Evolutionary conservation across 768 basidiomycete species (phyloP).

Genomic region (Russula earlei): DNA sequence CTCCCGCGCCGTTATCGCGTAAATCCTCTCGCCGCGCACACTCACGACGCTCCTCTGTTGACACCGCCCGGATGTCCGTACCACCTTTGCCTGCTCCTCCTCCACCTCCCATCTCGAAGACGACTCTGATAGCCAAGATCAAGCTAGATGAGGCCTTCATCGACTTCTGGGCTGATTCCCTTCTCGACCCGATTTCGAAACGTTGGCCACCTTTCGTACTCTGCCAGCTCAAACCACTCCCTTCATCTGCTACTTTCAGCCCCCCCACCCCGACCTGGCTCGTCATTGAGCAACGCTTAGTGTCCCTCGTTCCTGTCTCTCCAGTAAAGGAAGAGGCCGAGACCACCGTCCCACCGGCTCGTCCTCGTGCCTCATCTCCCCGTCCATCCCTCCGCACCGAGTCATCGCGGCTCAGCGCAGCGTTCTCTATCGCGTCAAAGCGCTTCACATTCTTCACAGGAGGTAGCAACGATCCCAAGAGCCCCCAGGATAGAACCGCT

Average conservation of each 20-base stretch:
- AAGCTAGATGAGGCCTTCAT: conserved; percentile 73
- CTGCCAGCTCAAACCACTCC: conserved; percentile 48
- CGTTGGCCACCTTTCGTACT: conserved; percentile 63
- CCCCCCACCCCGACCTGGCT: conserved; percentile 49
- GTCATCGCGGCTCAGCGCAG: conserved; percentile 28
- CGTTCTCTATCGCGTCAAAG: conserved; percentile 39
- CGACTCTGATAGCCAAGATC: conserved; percentile 38
- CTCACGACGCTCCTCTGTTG: conserved; percentile 23
- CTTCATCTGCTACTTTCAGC: conserved; percentile 21
- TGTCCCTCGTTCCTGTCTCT: conserved; percentile 23
- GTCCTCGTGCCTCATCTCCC: conserved; percentile 25
- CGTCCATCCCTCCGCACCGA: conserved; percentile 27
- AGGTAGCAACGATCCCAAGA: conserved; percentile 22
- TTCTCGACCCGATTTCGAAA: conserved; percentile 56
- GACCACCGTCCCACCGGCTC: not conserved
- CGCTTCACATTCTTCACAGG: conserved; percentile 53
- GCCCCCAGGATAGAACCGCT: conserved; percentile 26
- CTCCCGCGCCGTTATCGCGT: conserved; percentile 25
- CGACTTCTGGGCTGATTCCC: conserved; percentile 72
- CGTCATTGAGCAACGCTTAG: conserved; percentile 56
- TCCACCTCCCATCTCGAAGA: conserved; percentile 23
- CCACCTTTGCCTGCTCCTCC: not conserved
- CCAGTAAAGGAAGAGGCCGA: conserved; percentile 10
- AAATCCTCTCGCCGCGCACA: conserved; percentile 26
- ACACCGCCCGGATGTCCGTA: conserved; percentile 11